Evolutionary conservation across 352 stramenopile species (phyloP).

Genomic region (Blastocystis hominis): DNA sequence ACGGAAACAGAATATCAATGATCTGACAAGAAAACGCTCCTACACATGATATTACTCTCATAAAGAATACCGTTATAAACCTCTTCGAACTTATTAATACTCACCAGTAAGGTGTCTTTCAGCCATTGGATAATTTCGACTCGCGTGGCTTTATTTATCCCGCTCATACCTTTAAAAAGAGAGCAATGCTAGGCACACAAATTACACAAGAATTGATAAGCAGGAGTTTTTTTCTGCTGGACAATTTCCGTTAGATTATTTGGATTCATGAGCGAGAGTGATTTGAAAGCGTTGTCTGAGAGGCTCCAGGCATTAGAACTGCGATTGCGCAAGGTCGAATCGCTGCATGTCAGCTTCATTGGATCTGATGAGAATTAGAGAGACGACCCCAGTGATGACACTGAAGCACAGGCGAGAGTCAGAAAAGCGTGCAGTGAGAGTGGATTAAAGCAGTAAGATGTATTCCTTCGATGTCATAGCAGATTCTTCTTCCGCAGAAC

Average conservation of each 20-base stretch:
- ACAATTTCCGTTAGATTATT: not conserved
- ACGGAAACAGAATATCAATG: slow-evolving; percentile 46
- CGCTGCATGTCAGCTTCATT: not conserved
- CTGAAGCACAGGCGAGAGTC: slow-evolving; percentile 1
- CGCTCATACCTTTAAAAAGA: not conserved
- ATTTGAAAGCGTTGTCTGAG: not conserved
- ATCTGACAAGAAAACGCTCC: slow-evolving; percentile 26
- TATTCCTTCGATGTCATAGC: not conserved
- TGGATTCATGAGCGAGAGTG: slow-evolving; percentile 5
- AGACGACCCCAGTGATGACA: slow-evolving; percentile 48
- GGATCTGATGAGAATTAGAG: not conserved
- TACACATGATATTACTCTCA: not conserved
- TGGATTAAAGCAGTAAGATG: slow-evolving; percentile 41
- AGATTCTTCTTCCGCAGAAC: slow-evolving; percentile 52
- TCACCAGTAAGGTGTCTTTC: not conserved
- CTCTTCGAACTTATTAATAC: slow-evolving; percentile 5
- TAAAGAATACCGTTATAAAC: slow-evolving; percentile 15
- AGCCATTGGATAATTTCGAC: slow-evolving; percentile 32
- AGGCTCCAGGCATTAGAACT: slow-evolving; percentile 6
- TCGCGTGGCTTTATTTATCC: not conserved
- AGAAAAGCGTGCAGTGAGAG: slow-evolving; percentile 9
- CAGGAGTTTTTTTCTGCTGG: not conserved
- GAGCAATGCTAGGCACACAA: not conserved
- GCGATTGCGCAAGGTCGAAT: slow-evolving; percentile 42
- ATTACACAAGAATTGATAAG: not conserved